Conservation (phyloP, 208 protist genomes). For the Acanthamoeba triangularis region DNA sequence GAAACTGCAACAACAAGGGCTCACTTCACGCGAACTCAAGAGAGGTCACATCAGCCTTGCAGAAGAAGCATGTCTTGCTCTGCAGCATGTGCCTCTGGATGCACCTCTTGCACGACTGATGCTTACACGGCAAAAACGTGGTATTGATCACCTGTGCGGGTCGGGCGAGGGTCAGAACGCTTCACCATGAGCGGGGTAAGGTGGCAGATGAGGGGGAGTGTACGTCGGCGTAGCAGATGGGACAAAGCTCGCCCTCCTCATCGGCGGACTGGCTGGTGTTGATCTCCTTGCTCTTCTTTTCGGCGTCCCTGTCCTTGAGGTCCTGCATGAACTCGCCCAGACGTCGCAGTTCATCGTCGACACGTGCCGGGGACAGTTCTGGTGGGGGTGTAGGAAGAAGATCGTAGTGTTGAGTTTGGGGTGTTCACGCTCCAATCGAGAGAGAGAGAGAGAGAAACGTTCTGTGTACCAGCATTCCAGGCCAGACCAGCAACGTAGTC, state of each 20-base stretch:
- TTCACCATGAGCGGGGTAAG: neutral
- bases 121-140: slow-evolving; percentile 70
- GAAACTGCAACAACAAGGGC: neutral
- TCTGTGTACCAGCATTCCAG: neutral
- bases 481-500: slow-evolving; percentile 45
- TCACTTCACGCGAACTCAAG: neutral
- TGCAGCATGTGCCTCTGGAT: slow-evolving; percentile 79
- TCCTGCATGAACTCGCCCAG: slow-evolving; percentile 27
- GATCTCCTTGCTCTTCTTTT: slow-evolving; percentile 30
- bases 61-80: slow-evolving; percentile 77
- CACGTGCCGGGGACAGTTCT: neutral
- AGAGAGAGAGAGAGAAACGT: neutral
- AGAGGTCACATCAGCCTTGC: slow-evolving; percentile 71
- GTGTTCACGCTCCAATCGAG: neutral
- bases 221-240: slow-evolving; percentile 73
- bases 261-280: neutral
- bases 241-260: slow-evolving; percentile 75
- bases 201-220: neutral
- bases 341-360: neutral
- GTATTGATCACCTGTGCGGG: slow-evolving; percentile 46
- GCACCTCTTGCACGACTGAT: slow-evolving; percentile 78
- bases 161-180: neutral
- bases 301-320: slow-evolving; percentile 36
- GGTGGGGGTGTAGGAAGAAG: neutral
- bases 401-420: neutral